Evolutionary conservation across 345 rosid genomes (phyloP).

Genomic region (Moricandia arvensis): DNA sequence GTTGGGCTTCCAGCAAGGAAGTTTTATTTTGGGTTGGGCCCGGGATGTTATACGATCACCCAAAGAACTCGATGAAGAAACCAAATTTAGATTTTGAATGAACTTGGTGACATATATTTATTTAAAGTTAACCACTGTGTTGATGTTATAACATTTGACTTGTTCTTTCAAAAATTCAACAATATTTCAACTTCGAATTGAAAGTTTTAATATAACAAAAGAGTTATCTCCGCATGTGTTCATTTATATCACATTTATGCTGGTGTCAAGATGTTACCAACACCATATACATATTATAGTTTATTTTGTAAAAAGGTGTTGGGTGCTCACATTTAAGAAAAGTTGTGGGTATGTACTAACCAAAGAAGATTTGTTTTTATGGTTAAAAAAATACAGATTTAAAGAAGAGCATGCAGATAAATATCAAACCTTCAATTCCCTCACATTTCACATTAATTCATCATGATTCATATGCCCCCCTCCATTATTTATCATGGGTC

Average conservation of each 20-base stretch:
- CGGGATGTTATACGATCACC: background rate
- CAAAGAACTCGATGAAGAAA: background rate
- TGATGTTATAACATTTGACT: background rate
- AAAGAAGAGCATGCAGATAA: slow-evolving; percentile 14
- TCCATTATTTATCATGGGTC: slow-evolving; percentile 25
- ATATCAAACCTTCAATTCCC: slow-evolving; percentile 10
- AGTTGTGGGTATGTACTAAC: slow-evolving; percentile 15
- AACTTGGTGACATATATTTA: background rate
- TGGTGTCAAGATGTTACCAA: slow-evolving; percentile 18
- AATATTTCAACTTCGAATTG: slow-evolving; percentile 4
- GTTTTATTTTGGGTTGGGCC: too few relatives aligned
- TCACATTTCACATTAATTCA: too few relatives aligned
- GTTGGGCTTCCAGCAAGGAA: too few relatives aligned
- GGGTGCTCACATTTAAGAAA: slow-evolving; percentile 13
- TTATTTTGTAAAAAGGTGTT: background rate
- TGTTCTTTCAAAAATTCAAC: background rate
- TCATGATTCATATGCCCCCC: too few relatives aligned
- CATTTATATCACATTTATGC: slow-evolving; percentile 12
- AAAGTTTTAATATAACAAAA: background rate
- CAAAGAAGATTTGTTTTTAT: slow-evolving; percentile 1
- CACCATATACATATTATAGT: background rate
- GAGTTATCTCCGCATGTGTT: slow-evolving; percentile 8
- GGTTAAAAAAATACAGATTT: background rate
- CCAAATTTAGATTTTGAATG: background rate
- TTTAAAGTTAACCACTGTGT: background rate